Base-by-base conservation (phyloP, 495 filamentous ascomycete genomes). In the Massariosphaeria phaeospora region DNA sequence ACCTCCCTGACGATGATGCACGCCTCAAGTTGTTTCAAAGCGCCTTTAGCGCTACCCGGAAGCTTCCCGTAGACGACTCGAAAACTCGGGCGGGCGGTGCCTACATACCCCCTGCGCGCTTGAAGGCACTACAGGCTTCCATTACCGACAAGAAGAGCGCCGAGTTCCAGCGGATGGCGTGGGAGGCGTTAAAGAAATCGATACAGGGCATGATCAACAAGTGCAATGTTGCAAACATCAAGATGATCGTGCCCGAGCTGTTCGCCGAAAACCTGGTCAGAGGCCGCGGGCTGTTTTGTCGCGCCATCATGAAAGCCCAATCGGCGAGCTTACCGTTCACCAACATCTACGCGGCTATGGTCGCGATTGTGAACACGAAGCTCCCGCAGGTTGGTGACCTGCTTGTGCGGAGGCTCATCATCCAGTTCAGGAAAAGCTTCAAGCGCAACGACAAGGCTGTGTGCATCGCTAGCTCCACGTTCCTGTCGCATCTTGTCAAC, bases 191-290 rank as follows among this genome's bases (percentile, higher is more conserved):
- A 66, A 99, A 99, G 74, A 99, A 99, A 75, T 91, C 86, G 17
- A 95, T 99, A 74, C 96, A 99, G 67, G 93, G 93, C 63, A 73
- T 99, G 25, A 91, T 97, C 73, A 99, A 99, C 75, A 99, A 99
- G 70, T 84, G 96, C 72, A 99, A 96, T 70, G 84, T 88, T 33
- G 86, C 85, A 17, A 99, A 99, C 63, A 97, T 99, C 77, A 97
- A 97, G 70, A 80, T 85, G 63, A 96, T 99, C 56, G 88, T 96
- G 7, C 91, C 90, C 0, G 93, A 99, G 66, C 76, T 97, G 26
- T 97, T 99, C 69, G 80, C 80, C 15, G 94, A 99, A 72, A 97
- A 99, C 66, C 72, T 99, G 57, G 77, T 97, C 34, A 80, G 94
- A 47, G 93, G 91, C 13, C 79, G 91, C 48, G 93, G 93, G 11